Evolutionary conservation across 179 eudicot species (phyloP).

Genomic region (Drosera spatulata): DNA sequence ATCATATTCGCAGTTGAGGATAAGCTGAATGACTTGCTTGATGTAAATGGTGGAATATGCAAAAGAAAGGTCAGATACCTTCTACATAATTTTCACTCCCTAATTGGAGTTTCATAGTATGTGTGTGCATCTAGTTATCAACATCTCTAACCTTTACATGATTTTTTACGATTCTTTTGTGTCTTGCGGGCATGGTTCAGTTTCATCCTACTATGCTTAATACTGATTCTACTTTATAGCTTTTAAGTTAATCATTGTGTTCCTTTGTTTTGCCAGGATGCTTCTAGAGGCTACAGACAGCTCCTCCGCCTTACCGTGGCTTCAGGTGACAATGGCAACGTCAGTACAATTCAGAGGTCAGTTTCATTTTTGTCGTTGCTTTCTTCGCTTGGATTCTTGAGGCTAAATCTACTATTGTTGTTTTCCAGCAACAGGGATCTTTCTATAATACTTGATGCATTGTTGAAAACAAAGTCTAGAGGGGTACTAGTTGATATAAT

Average conservation of each 20-base stretch:
- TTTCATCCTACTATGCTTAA: too few relatives aligned
- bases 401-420: too few relatives aligned
- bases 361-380: slow-evolving; percentile 5
- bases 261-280: slow-evolving; percentile 41
- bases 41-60: slow-evolving; percentile 89
- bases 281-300: slow-evolving; percentile 85
- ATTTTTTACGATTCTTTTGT: too few relatives aligned
- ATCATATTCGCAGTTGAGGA: slow-evolving; percentile 59
- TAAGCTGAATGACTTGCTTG: slow-evolving; percentile 83
- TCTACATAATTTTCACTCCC: too few relatives aligned
- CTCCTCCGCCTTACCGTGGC: slow-evolving; percentile 82
- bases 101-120: too few relatives aligned
- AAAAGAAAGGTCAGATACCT: slow-evolving; percentile 60
- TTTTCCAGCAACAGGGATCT: too few relatives aligned
- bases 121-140: too few relatives aligned
- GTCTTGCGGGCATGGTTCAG: too few relatives aligned
- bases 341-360: slow-evolving; percentile 88
- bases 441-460: slow-evolving; percentile 96
- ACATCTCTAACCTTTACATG: too few relatives aligned
- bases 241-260: too few relatives aligned
- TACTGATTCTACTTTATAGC: too few relatives aligned
- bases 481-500: slow-evolving; percentile 79
- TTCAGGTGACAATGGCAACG: slow-evolving; percentile 72
- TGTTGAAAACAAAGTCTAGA: slow-evolving; percentile 72
- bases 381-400: too few relatives aligned